Percentiles rank a stretch among this genome's conserved stretches.
phyloP scores from a whole-genome alignment of 2,329 filamentous ascomycete genomes.

The Sporothrix luriei region DNA sequence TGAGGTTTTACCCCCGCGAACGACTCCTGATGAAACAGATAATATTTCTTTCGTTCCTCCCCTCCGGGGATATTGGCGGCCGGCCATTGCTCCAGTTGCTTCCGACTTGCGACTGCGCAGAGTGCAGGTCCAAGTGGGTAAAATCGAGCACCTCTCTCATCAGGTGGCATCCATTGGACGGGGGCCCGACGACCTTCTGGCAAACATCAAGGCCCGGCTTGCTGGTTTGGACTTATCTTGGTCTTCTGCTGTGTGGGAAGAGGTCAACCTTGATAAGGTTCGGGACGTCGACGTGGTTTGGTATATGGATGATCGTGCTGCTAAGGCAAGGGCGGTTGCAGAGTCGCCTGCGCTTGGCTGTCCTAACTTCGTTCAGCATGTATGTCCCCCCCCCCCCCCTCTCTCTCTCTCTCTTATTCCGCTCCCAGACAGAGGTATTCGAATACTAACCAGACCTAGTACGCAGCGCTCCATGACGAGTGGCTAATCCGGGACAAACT shows the following conservation, averaged over 20 bases:
- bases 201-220: slow-evolving; percentile 59
- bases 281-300: slow-evolving; percentile 82
- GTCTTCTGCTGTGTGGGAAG: slow-evolving; percentile 75
- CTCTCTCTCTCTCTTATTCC: too few relatives aligned
- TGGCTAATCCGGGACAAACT: slow-evolving; percentile 97
- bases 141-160: slow-evolving; percentile 82
- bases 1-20: slow-evolving; percentile 70
- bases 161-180: slow-evolving; percentile 49
- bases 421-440: too few relatives aligned
- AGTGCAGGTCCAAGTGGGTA: slow-evolving; percentile 69
- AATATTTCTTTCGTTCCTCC: slow-evolving; percentile 77
- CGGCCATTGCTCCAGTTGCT: slow-evolving; percentile 66
- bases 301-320: slow-evolving; percentile 69
- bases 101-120: slow-evolving; percentile 69
- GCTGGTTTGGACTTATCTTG: slow-evolving; percentile 71
- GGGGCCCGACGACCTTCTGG: slow-evolving; percentile 2
- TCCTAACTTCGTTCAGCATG: slow-evolving; percentile 81
- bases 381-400: slow-evolving; percentile 51
- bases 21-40: slow-evolving; percentile 77
- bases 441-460: slow-evolving; percentile 56
- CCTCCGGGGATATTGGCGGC: slow-evolving; percentile 66
- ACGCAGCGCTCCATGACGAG: slow-evolving; percentile 93
- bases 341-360: slow-evolving; percentile 69
- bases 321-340: slow-evolving; percentile 63
- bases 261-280: slow-evolving; percentile 78